phyloP scores from a whole-genome alignment of 1,139 yeast genomes.

The Scheffersomyces quercinus region DNA sequence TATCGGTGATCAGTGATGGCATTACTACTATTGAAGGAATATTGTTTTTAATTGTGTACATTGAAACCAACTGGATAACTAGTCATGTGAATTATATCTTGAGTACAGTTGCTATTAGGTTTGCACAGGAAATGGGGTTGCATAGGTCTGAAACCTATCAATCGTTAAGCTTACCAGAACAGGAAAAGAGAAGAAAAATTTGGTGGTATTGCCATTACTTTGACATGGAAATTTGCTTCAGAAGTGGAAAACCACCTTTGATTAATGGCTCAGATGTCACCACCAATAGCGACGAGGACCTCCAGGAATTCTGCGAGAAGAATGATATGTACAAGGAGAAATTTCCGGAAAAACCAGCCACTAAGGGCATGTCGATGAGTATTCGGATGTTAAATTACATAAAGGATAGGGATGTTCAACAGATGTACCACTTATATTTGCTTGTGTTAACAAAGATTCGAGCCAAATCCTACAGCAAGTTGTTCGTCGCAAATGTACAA shows the following conservation, averaged over 20 bases:
- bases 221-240: slow-evolving; percentile 57
- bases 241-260: slow-evolving; percentile 61
- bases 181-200: slow-evolving; percentile 36
- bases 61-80: slow-evolving; percentile 44
- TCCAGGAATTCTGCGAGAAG: not conserved
- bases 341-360: not conserved
- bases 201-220: slow-evolving; percentile 60
- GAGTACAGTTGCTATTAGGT: slow-evolving; percentile 53
- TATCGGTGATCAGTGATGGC: slow-evolving; percentile 53
- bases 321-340: not conserved
- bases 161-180: slow-evolving; percentile 39
- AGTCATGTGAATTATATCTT: slow-evolving; percentile 47
- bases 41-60: slow-evolving; percentile 43
- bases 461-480: slow-evolving; percentile 26
- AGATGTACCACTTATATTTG: slow-evolving; percentile 12
- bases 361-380: not conserved
- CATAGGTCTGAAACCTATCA: slow-evolving; percentile 55
- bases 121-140: slow-evolving; percentile 66
- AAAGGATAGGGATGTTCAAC: not conserved
- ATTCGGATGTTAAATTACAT: not conserved
- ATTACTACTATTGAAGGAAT: slow-evolving; percentile 51
- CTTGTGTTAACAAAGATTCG: slow-evolving; percentile 27
- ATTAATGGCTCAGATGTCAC: slow-evolving; percentile 50
- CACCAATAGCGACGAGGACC: slow-evolving; percentile 8
- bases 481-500: slow-evolving; percentile 31